Evolutionary conservation across 768 basidiomycete genomes (phyloP), one percentile per base, ranked within the genome.

Genomic region (Mycena crocata): DNA sequence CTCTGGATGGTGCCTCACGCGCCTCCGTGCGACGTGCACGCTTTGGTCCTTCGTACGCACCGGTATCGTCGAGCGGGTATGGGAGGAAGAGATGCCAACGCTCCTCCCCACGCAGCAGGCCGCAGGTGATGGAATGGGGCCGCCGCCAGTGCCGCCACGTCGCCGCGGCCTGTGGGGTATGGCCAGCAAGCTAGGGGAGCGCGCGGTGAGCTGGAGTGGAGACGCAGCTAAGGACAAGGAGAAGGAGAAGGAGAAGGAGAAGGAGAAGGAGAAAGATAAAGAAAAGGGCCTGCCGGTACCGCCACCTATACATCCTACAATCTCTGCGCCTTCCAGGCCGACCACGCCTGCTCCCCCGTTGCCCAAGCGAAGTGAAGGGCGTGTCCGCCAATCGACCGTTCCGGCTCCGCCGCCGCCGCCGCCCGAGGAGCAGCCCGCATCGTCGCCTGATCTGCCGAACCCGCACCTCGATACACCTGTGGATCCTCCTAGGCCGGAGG

Each of bases 31-130:
- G 39, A 94, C 95, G n/a, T 96, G 95, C 77, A 91, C 90, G 5
- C 80, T 97, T 17, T 98, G 95, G 95, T 88, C 92, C 21, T 97
- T 93, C 72, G 89, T 97, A 55, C 87, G 94, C 26, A 89, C 88
- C 0, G 88, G 92, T 13, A 82, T 98, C 58, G 83, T 97, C 23
- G 94, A 95, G 64, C 91, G 90, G 70, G 82, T 97, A 7, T 98
- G 96, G 96, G 92, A 94, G 61, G 95, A 96, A 68, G 93, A 91
- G 62, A 72, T 86, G 8, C 81, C 85, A 1, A 69, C 52, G n/a
- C 64, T 77, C 1, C 73, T 79, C 1, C 74, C 81, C 2, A n/a
- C 51, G 37, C 69, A 76, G 13, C 74, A 82, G 2, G 71, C 70
- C 37, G 71, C 68, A 46, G 71, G 69, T n/a, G 62, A 59, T 57